Percentiles rank a stretch among this genome's conserved stretches.
These are phyloP conservation scores for Phalaenopsis equestris DNA, from an alignment of 106 monocot species.

Conservation along the genomic window DNA sequence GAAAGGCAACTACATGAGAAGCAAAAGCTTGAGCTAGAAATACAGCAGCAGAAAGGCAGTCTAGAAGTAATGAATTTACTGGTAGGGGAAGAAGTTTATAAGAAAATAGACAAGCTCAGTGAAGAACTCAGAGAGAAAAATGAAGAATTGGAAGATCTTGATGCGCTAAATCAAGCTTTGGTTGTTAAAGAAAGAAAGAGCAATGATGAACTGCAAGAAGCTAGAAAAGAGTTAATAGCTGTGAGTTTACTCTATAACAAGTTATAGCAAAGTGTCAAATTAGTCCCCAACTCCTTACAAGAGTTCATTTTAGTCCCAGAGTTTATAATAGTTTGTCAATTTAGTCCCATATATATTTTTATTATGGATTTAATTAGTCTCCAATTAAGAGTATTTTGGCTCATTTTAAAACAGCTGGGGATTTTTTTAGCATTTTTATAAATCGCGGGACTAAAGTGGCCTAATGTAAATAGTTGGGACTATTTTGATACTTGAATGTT, in stretches of 20 bases:
- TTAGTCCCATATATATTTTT: too few relatives aligned
- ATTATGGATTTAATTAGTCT: too few relatives aligned
- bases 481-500: neutral
- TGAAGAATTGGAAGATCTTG: slow-evolving; percentile 65
- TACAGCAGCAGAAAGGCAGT: slow-evolving; percentile 69
- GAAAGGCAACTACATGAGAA: slow-evolving; percentile 81
- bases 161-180: slow-evolving; percentile 44
- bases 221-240: slow-evolving; percentile 59
- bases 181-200: slow-evolving; percentile 50
- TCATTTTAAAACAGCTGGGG: too few relatives aligned
- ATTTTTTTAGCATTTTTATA: too few relatives aligned
- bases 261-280: too few relatives aligned
- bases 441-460: too few relatives aligned
- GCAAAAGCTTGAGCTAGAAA: slow-evolving; percentile 77
- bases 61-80: slow-evolving; percentile 58
- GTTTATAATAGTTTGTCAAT: too few relatives aligned
- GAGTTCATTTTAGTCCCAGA: too few relatives aligned
- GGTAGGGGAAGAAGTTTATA: slow-evolving; percentile 33
- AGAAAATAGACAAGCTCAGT: slow-evolving; percentile 48
- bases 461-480: too few relatives aligned
- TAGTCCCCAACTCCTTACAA: too few relatives aligned
- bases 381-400: too few relatives aligned
- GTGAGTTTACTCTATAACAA: slow-evolving; percentile 1
- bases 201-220: slow-evolving; percentile 74
- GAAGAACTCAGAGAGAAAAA: slow-evolving; percentile 60